Percentiles rank a stretch among this genome's conserved stretches.
phyloP scores from a whole-genome alignment of 805 yeast genomes.

The Blastobotrys peoriensis region DNA sequence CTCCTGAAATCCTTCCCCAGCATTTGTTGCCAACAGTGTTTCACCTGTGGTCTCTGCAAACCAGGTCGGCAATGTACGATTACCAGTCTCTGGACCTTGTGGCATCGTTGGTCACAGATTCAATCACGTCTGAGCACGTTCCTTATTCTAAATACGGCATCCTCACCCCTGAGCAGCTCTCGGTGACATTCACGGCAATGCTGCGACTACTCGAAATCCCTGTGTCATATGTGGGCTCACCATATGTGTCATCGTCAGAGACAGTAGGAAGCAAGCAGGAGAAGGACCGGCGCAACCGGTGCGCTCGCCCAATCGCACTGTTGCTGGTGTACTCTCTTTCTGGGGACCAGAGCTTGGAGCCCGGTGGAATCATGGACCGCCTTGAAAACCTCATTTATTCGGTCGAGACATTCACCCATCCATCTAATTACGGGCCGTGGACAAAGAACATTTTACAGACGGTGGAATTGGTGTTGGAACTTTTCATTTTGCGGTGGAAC shows the following conservation, averaged over 20 bases:
- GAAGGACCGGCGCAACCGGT: conserved; percentile 19
- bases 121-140: conserved; percentile 29
- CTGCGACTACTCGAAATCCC: conserved; percentile 40
- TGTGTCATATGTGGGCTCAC: conserved; percentile 41
- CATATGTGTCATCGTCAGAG: conserved; percentile 25
- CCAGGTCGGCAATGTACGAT: conserved; percentile 47
- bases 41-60: conserved; percentile 63
- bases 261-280: conserved; percentile 19
- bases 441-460: conserved; percentile 61
- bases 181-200: conserved; percentile 47
- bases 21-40: conserved; percentile 62
- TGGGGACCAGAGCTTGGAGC: conserved; percentile 39
- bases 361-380: conserved; percentile 44
- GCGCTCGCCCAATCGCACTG: conserved; percentile 38
- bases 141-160: conserved; percentile 53
- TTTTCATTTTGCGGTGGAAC: conserved; percentile 32
- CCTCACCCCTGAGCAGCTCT: conserved; percentile 56
- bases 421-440: conserved; percentile 93
- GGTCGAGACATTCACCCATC: conserved; percentile 78
- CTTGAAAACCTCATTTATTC: conserved; percentile 57
- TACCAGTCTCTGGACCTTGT: conserved; percentile 58
- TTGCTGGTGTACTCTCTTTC: conserved; percentile 56
- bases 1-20: conserved; percentile 29
- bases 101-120: conserved; percentile 47
- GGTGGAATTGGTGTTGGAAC: conserved; percentile 47